These are phyloP conservation scores for Encephalitozoon cuniculi DNA, from an alignment of 371 early-diverging fungal genomes.

Conservation along the genomic window DNA sequence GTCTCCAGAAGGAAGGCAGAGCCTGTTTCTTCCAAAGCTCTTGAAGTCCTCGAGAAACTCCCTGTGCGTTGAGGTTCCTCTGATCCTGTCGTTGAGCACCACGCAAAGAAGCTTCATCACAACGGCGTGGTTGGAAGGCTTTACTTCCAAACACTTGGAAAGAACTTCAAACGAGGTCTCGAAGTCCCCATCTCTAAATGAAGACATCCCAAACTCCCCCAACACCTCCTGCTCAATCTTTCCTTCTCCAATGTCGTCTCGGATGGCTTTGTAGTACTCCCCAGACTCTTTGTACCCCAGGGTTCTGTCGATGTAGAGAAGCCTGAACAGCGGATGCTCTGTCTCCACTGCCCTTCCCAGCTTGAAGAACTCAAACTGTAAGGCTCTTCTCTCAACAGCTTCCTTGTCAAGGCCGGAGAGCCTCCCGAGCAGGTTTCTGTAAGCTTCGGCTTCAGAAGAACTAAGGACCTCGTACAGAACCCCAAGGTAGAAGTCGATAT, in stretches of 20 bases:
- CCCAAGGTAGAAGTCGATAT: constrained; percentile 23
- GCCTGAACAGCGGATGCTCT: background rate
- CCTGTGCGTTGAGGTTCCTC: background rate
- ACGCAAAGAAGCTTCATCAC: constrained; percentile 27
- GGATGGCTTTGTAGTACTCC: background rate
- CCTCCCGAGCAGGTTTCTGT: background rate
- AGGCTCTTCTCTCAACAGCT: background rate
- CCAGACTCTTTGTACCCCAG: background rate
- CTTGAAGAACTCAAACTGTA: constrained; percentile 32
- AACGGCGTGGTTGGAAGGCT: background rate
- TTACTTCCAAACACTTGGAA: background rate
- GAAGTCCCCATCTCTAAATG: constrained; percentile 12
- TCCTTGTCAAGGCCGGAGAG: background rate
- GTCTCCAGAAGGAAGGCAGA: constrained; percentile 24
- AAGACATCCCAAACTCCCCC: constrained; percentile 1
- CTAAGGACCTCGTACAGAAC: constrained; percentile 2
- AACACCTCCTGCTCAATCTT: constrained; percentile 11
- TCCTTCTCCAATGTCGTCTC: background rate
- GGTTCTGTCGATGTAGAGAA: constrained; percentile 8
- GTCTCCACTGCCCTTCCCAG: background rate
- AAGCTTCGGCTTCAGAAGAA: background rate
- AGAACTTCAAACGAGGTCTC: constrained; percentile 1
- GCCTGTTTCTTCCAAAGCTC: constrained; percentile 23
- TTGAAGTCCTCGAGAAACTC: constrained; percentile 25
- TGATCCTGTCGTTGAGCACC: constrained; percentile 29